These are phyloP conservation scores for Omphalotus guepiniiformis DNA, from an alignment of 768 basidiomycete species.

Conservation along the genomic window DNA sequence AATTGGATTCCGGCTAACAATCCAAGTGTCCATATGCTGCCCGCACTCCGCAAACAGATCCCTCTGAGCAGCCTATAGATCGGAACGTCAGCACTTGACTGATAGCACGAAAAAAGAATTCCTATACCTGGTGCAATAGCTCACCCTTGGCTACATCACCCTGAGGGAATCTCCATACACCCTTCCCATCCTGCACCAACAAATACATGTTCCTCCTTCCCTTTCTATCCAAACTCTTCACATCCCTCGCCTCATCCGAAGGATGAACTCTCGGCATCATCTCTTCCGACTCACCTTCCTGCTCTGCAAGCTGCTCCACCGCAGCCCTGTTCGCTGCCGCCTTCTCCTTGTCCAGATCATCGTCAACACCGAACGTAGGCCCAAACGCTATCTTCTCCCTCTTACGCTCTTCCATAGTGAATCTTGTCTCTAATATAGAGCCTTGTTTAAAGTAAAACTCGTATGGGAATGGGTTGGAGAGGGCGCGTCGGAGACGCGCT, in stretches of 20 bases:
- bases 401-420: constrained; percentile 68
- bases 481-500: constrained; percentile 72
- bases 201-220: constrained; percentile 88
- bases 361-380: constrained; percentile 44
- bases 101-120: neutral
- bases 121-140: constrained; percentile 70
- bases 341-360: constrained; percentile 42
- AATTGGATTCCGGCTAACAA: constrained; percentile 87
- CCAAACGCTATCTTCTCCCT: constrained; percentile 78
- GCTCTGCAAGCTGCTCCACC: constrained; percentile 50
- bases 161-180: constrained; percentile 80
- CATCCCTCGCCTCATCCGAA: constrained; percentile 56
- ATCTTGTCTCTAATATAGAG: constrained; percentile 77
- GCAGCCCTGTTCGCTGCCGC: constrained; percentile 52
- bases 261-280: constrained; percentile 57
- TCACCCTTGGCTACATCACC: constrained; percentile 59
- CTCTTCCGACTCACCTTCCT: constrained; percentile 60
- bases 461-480: constrained; percentile 84
- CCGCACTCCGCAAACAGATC: constrained; percentile 73
- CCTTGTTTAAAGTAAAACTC: constrained; percentile 95
- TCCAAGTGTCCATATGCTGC: constrained; percentile 85
- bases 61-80: constrained; percentile 63
- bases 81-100: neutral
- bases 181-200: constrained; percentile 54
- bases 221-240: constrained; percentile 74